Evolutionary conservation across 2,329 filamentous ascomycete species (phyloP), one percentile per base, ranked within the genome.

Genomic region (Fusarium keratoplasticum): DNA sequence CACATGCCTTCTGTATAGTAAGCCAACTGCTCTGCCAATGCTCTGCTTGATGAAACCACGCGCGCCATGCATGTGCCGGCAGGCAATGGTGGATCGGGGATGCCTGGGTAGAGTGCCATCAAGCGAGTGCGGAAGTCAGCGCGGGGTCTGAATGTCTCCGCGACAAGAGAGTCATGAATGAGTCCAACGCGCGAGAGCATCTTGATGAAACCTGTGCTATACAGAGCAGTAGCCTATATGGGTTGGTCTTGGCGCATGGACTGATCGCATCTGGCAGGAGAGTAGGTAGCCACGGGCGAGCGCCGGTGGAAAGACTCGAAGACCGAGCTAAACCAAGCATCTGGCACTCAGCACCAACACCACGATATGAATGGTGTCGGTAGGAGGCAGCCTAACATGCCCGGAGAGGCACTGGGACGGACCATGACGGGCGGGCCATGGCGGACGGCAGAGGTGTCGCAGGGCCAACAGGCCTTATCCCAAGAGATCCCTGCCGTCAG

Each of bases 61-160:
- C 63, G 60, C 58, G 61, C 67, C 61, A 71, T 70, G 66, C 71
- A 77, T 76, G 72, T 78, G 61, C 73, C 76, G 76, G 75, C 76
- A 77, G 76, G 76, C 73, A 74, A 71, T 59, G 66, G 70, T 68
- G 70, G 67, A 71, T 64, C 64, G 69, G 64, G 64, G 54, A 69
- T 57, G 67, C 50, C 63, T 67, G 57, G 60, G 69, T 55, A 77
- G 70, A 70, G 60, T 70, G 36, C 71, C 59, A 66, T 76, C 55
- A 14, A 67, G 55, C 65, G 68, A 69, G 58, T 52, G 61, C 62
- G 67, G 63, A 61, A 71, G 75, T 69, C 68, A 60, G 61, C 64
- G 63, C 62, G 60, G 66, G 63, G 63, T 68, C 61, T 58, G 62
- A 57, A 63, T 64, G 60, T 54, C 69, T 72, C 66, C 47, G 57